Evolutionary conservation across 2,329 filamentous ascomycete genomes (phyloP).

Genomic region (Helminthosporium solani): DNA sequence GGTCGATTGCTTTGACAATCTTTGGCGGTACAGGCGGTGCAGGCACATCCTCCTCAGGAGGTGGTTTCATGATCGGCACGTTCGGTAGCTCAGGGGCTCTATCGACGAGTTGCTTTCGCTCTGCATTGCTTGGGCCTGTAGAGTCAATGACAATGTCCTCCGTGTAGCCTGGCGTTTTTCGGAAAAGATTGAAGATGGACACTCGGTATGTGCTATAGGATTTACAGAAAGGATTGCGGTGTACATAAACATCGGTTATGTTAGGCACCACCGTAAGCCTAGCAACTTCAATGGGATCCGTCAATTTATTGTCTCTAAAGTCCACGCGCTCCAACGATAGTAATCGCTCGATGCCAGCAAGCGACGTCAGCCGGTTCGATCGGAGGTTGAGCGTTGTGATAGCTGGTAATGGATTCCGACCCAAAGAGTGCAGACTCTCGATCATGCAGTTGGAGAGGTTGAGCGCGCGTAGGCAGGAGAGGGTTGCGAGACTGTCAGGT

Average conservation of each 20-base stretch:
- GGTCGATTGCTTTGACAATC: conserved; percentile 29
- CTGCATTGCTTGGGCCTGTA: conserved; percentile 76
- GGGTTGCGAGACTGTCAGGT: conserved; percentile 81
- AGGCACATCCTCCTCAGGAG: conserved; percentile 59
- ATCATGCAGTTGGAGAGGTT: conserved; percentile 99
- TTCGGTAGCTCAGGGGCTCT: conserved; percentile 73
- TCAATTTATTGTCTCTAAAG: conserved; percentile 83
- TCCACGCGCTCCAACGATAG: conserved; percentile 88
- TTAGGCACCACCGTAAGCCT: conserved; percentile 88
- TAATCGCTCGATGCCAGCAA: conserved; percentile 87
- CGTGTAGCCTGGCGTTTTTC: conserved; percentile 81
- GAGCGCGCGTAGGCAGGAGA: conserved; percentile 85
- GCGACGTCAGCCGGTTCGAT: conserved; percentile 79
- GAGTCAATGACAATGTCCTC: conserved; percentile 91
- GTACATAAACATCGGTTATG: conserved; percentile 87
- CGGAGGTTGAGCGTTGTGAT: conserved; percentile 92
- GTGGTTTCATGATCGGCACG: conserved; percentile 75
- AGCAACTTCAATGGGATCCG: conserved; percentile 88
- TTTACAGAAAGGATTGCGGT: conserved; percentile 87
- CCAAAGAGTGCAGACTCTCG: conserved; percentile 83
- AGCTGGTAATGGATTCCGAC: conserved; percentile 81
- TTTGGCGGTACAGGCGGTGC: conserved; percentile 64
- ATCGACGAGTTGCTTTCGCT: conserved; percentile 81
- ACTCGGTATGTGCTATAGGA: conserved; percentile 83
- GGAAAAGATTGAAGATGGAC: conserved; percentile 94